phyloP scores from a whole-genome alignment of 805 yeast genomes.

The Henningerozyma blattae region DNA sequence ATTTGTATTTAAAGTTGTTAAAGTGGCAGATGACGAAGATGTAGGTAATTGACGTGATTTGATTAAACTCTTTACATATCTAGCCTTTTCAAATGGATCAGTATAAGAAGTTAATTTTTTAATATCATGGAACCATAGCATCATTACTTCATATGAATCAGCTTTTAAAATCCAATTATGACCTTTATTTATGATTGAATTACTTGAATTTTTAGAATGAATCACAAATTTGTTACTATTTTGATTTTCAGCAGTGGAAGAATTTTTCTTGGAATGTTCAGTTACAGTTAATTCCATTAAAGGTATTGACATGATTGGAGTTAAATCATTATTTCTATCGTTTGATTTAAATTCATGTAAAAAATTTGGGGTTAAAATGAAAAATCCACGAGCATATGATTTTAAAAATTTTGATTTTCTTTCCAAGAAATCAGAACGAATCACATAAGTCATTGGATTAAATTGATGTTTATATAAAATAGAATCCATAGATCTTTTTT shows the following conservation, averaged over 20 bases:
- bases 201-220: conserved; percentile 44
- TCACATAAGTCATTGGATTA: conserved; percentile 54
- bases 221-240: conserved; percentile 51
- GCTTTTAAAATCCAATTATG: conserved; percentile 94
- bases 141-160: conserved; percentile 70
- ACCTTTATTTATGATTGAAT: conserved; percentile 63
- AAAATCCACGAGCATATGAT: conserved; percentile 85
- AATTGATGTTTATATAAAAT: conserved; percentile 55
- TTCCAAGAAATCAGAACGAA: conserved; percentile 74
- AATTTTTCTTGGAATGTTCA: conserved; percentile 69
- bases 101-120: conserved; percentile 52
- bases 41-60: too few relatives aligned
- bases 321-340: conserved; percentile 70
- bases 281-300: conserved; percentile 70
- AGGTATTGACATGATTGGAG: conserved; percentile 74
- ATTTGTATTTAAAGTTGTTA: too few relatives aligned
- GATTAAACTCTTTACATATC: conserved; percentile 25
- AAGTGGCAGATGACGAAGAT: too few relatives aligned
- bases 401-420: conserved; percentile 84
- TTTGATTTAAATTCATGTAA: conserved; percentile 81
- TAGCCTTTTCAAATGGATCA: conserved; percentile 45
- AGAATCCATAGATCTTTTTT: conserved; percentile 49
- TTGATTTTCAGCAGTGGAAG: too few relatives aligned
- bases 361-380: conserved; percentile 78
- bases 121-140: conserved; percentile 74